Evolutionary conservation across 805 yeast genomes (phyloP), one percentile per base, ranked within the genome.

Genomic region (Myxozyma vanderwaltii): DNA sequence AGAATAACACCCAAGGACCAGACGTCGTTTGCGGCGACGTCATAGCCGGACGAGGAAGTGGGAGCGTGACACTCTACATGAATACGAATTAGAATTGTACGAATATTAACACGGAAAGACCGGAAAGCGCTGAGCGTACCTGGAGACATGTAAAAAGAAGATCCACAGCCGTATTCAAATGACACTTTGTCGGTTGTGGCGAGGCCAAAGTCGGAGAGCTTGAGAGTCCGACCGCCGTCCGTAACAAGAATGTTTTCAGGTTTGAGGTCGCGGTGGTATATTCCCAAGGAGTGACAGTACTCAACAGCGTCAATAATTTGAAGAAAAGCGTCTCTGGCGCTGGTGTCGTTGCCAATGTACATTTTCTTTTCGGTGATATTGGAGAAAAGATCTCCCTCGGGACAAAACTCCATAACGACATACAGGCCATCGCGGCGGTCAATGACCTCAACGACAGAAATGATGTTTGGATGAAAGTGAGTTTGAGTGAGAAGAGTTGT

Each of bases 61-160:
- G 54, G 50, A 3, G 63, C 17, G 23, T 51, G 50, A 46, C 60
- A 57, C 31, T 61, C 59, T 58, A 21, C 13, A 21, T 4, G n/a
- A 33, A 8, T 27, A 44, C 21, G n/a, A 47, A 8, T 15, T 29
- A 19, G 13, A n/a, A n/a, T n/a, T n/a, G n/a, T n/a, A n/a, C n/a
- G n/a, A n/a, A n/a, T n/a, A n/a, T n/a, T n/a, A n/a, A n/a, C n/a
- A n/a, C 31, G 35, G n/a, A 39, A 19, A 15, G 38, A 35, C 17
- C 19, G 33, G 36, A 13, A 38, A 5, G 17, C 17, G 19, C 21
- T 23, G 6, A 13, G 33, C 54, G 48, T 50, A 72, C 91, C 97
- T 6, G 97, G 97, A 0, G 96, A 88, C 97, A 91, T 91, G 75
- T 91, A 91, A 73, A 89, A 91, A 24, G 88, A 81, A 6, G 92